Evolutionary conservation across 2,329 filamentous ascomycete species (phyloP).

Genomic region (Botrytis medusae): DNA sequence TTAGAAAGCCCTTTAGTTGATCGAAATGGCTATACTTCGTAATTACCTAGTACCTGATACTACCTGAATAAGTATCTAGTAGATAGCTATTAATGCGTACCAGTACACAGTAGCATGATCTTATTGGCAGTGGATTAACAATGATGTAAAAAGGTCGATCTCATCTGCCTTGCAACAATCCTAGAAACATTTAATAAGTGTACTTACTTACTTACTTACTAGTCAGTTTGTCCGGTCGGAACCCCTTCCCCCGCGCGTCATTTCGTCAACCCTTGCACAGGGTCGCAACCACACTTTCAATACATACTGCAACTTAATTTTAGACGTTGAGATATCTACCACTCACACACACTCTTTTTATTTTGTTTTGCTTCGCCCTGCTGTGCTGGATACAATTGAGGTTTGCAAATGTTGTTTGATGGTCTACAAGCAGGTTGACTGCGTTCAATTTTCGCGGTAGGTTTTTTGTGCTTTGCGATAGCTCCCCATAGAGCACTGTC

Average conservation of each 20-base stretch:
- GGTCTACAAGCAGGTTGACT: neutral
- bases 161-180: neutral
- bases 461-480: neutral
- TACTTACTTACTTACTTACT: neutral
- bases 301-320: neutral
- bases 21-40: neutral
- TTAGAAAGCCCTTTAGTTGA: neutral
- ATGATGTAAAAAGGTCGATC: neutral
- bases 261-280: neutral
- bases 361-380: neutral
- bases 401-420: neutral
- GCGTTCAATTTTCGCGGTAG: neutral
- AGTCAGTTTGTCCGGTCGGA: neutral
- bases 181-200: neutral
- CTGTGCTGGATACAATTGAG: neutral
- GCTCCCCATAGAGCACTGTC: neutral
- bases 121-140: neutral
- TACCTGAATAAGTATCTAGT: neutral
- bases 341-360: neutral
- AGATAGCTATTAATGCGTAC: neutral
- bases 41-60: neutral
- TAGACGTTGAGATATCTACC: neutral
- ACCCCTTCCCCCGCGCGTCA: conserved; percentile 1
- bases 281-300: neutral
- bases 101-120: neutral